phyloP scores from a whole-genome alignment of 257 asterid genomes.

The Nicotiana knightiana region DNA sequence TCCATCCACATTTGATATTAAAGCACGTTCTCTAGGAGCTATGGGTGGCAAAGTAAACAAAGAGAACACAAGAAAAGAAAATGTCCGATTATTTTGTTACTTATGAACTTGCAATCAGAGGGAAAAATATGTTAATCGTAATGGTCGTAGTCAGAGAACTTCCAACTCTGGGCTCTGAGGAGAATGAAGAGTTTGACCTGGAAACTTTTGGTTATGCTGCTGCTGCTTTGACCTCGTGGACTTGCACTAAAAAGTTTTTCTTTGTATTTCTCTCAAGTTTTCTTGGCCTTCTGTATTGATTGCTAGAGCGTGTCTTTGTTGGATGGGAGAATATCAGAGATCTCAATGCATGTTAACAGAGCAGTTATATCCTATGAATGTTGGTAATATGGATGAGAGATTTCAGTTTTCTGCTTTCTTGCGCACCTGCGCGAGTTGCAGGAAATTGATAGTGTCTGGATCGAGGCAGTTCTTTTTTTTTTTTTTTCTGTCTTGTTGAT shows the following conservation, averaged over 20 bases:
- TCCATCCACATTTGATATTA: background rate
- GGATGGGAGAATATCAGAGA: background rate
- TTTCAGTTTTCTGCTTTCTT: background rate
- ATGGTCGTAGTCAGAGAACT: background rate
- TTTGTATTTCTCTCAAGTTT: background rate
- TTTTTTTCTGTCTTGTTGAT: background rate
- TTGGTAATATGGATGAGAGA: background rate
- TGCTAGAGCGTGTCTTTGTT: background rate
- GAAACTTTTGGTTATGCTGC: background rate
- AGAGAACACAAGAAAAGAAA: background rate
- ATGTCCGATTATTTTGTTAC: background rate
- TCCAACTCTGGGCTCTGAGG: background rate
- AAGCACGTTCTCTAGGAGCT: background rate
- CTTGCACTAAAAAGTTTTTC: background rate
- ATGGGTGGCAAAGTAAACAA: background rate
- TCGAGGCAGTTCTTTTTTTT: background rate
- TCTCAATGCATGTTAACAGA: background rate
- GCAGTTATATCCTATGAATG: background rate
- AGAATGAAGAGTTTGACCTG: background rate
- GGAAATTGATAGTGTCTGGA: background rate
- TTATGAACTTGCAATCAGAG: background rate
- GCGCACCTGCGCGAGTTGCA: background rate
- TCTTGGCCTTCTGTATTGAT: background rate
- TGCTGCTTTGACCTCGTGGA: background rate
- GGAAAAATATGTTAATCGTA: background rate